Percentiles rank a stretch among this genome's conserved stretches.
Evolutionary conservation across 768 basidiomycete genomes (phyloP).

Genomic region (Russula ochroleuca): DNA sequence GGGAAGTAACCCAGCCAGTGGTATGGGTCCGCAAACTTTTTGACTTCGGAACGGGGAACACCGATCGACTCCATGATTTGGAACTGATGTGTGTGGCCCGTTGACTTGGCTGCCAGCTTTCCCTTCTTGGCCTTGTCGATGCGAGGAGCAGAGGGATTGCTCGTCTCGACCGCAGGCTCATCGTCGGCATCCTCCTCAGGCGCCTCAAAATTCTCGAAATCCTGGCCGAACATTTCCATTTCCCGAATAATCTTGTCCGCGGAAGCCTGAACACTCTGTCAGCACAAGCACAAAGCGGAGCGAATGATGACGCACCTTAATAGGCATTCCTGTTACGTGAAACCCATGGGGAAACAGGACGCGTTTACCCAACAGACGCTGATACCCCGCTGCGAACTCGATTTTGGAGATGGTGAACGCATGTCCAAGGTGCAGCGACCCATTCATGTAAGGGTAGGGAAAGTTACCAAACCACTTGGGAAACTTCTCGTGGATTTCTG

Average conservation of each 20-base stretch:
- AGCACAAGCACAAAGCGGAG: background rate
- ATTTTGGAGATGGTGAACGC: conserved; percentile 98
- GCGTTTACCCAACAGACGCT: conserved; percentile 91
- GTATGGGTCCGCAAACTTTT: conserved; percentile 93
- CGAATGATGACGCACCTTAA: conserved; percentile 66
- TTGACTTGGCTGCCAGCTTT: conserved; percentile 88
- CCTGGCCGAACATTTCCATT: conserved; percentile 89
- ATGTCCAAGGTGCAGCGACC: conserved; percentile 93
- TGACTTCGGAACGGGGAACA: conserved; percentile 84
- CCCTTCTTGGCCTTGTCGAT: conserved; percentile 90
- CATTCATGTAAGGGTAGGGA: conserved; percentile 98
- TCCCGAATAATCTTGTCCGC: conserved; percentile 97
- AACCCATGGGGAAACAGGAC: conserved; percentile 97
- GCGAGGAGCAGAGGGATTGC: conserved; percentile 41
- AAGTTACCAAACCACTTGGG: conserved; percentile 99
- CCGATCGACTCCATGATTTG: conserved; percentile 97
- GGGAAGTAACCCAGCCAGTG: conserved; percentile 95
- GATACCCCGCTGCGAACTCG: conserved; percentile 93
- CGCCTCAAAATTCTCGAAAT: conserved; percentile 70
- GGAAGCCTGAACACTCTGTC: conserved; percentile 60
- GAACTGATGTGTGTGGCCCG: conserved; percentile 94
- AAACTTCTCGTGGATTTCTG: conserved; percentile 65
- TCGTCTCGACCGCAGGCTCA: conserved; percentile 40
- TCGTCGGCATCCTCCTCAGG: conserved; percentile 45
- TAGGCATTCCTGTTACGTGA: conserved; percentile 98